Evolutionary conservation across 2,329 filamentous ascomycete species (phyloP).

Genomic region (Cadophora malorum): DNA sequence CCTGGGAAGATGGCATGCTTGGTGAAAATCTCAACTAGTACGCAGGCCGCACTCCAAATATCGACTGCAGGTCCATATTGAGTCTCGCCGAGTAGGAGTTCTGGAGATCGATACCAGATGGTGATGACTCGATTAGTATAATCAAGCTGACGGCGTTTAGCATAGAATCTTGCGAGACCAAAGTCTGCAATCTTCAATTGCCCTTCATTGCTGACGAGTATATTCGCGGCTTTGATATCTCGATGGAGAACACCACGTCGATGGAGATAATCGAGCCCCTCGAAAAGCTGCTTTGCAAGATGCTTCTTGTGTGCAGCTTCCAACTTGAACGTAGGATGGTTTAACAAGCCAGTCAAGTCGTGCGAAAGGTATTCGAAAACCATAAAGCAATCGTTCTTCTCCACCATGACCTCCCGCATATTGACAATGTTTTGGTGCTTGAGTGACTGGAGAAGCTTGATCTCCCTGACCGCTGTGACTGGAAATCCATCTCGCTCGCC

Average conservation of each 20-base stretch:
- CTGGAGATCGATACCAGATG: conserved; percentile 95
- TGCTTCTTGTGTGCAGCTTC: conserved; percentile 90
- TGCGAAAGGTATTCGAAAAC: conserved; percentile 98
- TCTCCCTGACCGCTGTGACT: conserved; percentile 88
- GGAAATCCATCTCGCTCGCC: conserved; percentile 90
- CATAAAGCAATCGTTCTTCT: conserved; percentile 99
- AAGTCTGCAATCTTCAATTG: conserved; percentile 95
- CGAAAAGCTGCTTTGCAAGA: conserved; percentile 89
- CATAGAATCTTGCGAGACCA: conserved; percentile 93
- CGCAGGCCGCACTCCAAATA: conserved; percentile 96
- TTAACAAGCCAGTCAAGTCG: conserved; percentile 91
- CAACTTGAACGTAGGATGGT: conserved; percentile 90
- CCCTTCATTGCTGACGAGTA: conserved; percentile 88
- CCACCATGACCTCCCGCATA: conserved; percentile 93
- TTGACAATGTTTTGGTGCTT: conserved; percentile 83
- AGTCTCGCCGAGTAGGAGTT: conserved; percentile 89
- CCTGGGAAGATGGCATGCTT: conserved; percentile 93
- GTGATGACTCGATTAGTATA: conserved; percentile 99
- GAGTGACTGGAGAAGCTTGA: conserved; percentile 88
- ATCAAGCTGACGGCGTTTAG: conserved; percentile 88
- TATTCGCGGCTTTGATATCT: conserved; percentile 98
- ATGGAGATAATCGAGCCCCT: conserved; percentile 92
- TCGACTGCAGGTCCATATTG: conserved; percentile 90
- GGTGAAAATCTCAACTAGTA: conserved; percentile 96
- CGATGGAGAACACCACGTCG: conserved; percentile 92